Evolutionary conservation across 2,329 filamentous ascomycete species (phyloP), one percentile per base, ranked within the genome.

Genomic region (Raffaelea ambrosiae): DNA sequence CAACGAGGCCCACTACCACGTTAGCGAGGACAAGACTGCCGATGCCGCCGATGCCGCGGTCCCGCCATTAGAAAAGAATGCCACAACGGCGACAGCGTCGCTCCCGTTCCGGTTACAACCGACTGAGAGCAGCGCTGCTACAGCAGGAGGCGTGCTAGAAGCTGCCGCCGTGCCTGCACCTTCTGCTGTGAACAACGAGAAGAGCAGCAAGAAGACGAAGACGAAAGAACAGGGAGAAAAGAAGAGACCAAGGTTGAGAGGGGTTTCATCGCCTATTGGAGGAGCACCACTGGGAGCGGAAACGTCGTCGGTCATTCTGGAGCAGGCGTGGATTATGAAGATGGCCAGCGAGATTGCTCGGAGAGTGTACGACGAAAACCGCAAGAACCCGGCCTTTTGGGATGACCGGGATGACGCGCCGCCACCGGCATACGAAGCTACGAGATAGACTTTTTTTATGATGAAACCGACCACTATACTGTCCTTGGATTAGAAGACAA

Each of bases 321-420:
- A 89, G 61, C 84, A 88, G 63, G 87, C 86, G 3, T 93, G 87
- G 86, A 85, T 93, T 67, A 81, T 84, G 70, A 93, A 95, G 70
- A 93, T 98, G 79, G 90, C 91, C 5, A 84, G 83, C 54, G 93
- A 97, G 65, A 91, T 97, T 58, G 88, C 89, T 33, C 74, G 83
- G 44, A 84, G 88, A 48, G 88, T 95, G 54, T 87, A 91, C 55
- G 87, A 95, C 56, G 87, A 95, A 67, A 93, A 95, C 66, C 70
- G 73, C 47, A 69, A 72, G 33, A 70, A 76, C 46, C 67, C 70
- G 22, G 64, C 64, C 5, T 68, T 74, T 45, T 78, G 74, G 74
- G 68, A 73, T 39, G 76, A 79, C 50, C 66, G 70, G 46, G 74
- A 81, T 51, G 74, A 79, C 42, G 63, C 68, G 5, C 79, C 79